A percentile compares a stretch with the other conserved stretches of the same genome.
These are phyloP conservation scores for Vitis hybrid DNA, from an alignment of 177 flowering plant genomes.

Conservation along the genomic window DNA sequence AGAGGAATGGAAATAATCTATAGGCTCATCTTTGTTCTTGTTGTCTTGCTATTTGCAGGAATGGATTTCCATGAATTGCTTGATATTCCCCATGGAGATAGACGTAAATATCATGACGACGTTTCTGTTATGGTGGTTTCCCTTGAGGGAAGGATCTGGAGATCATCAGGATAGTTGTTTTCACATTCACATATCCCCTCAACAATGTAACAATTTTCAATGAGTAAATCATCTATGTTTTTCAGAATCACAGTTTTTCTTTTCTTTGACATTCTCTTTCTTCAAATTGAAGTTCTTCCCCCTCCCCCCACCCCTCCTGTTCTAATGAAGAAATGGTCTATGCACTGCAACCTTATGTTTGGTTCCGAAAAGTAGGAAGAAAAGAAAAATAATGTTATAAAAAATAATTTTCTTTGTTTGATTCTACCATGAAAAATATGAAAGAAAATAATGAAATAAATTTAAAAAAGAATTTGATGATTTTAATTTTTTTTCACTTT, in stretches of 20 bases:
- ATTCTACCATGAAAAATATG: no score
- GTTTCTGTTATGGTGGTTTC: conserved; percentile 75
- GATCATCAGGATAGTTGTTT: conserved; percentile 48
- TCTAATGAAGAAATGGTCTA: no score
- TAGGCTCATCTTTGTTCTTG: no score
- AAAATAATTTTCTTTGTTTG: no score
- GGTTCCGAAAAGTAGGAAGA: no score
- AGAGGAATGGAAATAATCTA: no score
- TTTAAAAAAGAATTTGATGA: no score
- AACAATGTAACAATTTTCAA: conserved; percentile 27
- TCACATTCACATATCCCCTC: conserved; percentile 6
- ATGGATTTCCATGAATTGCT: conserved; percentile 70
- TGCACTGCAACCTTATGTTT: no score
- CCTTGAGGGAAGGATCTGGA: conserved; percentile 73
- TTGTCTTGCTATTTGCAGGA: conserved; percentile 33
- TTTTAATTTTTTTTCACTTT: no score
- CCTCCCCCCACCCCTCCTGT: no score
- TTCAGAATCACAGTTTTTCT: conserved; percentile 12
- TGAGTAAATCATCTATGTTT: conserved; percentile 24
- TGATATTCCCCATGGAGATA: conserved; percentile 67
- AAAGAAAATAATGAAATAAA: no score
- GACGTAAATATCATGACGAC: conserved; percentile 72
- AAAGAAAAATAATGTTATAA: no score
- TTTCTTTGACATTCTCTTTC: conserved; percentile 7
- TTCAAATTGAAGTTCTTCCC: conserved; percentile 7